Evolutionary conservation across 495 filamentous ascomycete genomes (phyloP).

Genomic region (Neurospora sp.): DNA sequence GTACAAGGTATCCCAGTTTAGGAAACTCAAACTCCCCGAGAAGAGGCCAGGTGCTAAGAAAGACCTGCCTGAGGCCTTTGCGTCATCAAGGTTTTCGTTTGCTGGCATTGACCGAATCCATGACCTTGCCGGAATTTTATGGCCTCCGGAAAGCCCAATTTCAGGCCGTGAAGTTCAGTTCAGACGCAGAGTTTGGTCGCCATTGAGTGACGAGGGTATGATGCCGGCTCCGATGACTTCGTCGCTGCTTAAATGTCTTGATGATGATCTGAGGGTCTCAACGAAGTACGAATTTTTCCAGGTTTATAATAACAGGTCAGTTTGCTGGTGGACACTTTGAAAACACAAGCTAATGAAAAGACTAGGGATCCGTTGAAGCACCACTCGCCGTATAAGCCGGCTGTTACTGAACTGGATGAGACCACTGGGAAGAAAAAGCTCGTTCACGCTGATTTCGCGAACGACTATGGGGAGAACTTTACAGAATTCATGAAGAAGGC

Average conservation of each 20-base stretch:
- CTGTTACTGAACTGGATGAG: not conserved
- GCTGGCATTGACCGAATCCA: not conserved
- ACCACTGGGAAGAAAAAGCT: slow-evolving; percentile 22
- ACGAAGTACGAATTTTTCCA: slow-evolving; percentile 43
- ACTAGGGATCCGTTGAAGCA: slow-evolving; percentile 36
- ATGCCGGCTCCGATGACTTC: slow-evolving; percentile 20
- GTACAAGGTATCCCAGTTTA: not conserved
- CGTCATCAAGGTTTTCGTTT: not conserved
- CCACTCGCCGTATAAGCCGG: slow-evolving; percentile 35
- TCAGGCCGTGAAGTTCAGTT: slow-evolving; percentile 24
- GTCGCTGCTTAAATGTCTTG: slow-evolving; percentile 18
- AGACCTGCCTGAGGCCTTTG: not conserved
- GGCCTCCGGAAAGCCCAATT: slow-evolving; percentile 28
- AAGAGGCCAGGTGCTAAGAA: not conserved
- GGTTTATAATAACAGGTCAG: slow-evolving; percentile 37
- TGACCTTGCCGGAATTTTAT: slow-evolving; percentile 26
- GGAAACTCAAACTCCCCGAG: not conserved
- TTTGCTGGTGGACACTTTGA: slow-evolving; percentile 1
- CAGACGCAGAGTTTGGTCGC: slow-evolving; percentile 19
- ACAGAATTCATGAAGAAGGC: slow-evolving; percentile 35
- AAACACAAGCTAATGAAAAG: slow-evolving; percentile 5
- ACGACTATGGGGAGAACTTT: slow-evolving; percentile 44
- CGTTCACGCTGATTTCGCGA: slow-evolving; percentile 33
- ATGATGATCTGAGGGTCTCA: slow-evolving; percentile 17
- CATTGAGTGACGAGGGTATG: slow-evolving; percentile 12